Conservation (phyloP, 768 basidiomycete genomes). For the Tulasnella sp. region DNA sequence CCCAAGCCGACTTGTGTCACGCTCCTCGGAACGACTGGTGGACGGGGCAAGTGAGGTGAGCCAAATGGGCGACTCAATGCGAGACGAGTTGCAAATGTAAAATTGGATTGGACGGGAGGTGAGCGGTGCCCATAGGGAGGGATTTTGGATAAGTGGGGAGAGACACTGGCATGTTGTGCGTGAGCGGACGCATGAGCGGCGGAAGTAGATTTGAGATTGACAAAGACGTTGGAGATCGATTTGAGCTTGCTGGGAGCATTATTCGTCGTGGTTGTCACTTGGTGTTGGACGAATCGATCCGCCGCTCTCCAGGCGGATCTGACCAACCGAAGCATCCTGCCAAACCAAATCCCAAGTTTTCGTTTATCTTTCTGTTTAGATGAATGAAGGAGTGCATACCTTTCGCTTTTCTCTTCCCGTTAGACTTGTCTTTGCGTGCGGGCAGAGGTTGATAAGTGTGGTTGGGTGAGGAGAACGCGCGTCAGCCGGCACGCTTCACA, state of each 20-base stretch:
- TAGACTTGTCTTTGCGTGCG: no score
- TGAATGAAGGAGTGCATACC: background rate
- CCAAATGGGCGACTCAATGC: conserved; percentile 13
- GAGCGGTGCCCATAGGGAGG: background rate
- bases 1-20: conserved; percentile 63
- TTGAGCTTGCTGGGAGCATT: no score
- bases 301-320: conserved; percentile 8
- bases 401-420: no score
- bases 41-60: conserved; percentile 13
- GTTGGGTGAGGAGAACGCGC: no score
- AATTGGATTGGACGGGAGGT: background rate
- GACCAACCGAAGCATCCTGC: conserved; percentile 2
- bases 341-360: background rate
- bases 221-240: no score
- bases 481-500: no score
- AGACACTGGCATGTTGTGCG: background rate
- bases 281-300: conserved; percentile 11
- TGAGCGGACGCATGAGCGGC: background rate
- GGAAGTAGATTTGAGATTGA: no score
- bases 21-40: conserved; percentile 32
- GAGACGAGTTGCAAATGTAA: conserved; percentile 16
- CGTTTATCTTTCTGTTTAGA: background rate
- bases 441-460: no score
- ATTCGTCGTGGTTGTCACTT: no score
- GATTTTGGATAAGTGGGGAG: background rate